phyloP scores from a whole-genome alignment of 306 rosid species.

The Dryas octopetala region DNA sequence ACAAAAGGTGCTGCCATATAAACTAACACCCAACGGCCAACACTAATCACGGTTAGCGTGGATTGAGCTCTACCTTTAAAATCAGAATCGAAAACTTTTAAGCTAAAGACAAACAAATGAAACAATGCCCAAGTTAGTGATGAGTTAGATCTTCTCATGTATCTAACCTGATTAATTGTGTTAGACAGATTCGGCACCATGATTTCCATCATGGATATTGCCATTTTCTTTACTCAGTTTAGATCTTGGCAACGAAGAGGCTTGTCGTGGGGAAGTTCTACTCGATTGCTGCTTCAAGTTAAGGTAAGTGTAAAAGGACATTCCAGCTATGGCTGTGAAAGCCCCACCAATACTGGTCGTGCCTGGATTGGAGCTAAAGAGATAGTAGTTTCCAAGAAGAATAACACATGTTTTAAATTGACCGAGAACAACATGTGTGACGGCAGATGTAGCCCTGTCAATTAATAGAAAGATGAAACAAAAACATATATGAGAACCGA shows the following conservation, averaged over 20 bases:
- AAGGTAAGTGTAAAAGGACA: constrained; percentile 83
- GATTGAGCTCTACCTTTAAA: not conserved
- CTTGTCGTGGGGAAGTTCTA: constrained; percentile 58
- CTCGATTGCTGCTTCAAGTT: constrained; percentile 55
- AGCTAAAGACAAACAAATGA: constrained; percentile 10
- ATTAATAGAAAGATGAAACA: constrained; percentile 1
- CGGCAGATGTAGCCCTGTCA: constrained; percentile 89
- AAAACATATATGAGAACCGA: not conserved
- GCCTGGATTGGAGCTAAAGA: constrained; percentile 86
- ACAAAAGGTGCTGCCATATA: not conserved
- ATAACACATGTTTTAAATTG: constrained; percentile 95
- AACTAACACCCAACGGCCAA: constrained; percentile 4
- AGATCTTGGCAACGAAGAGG: constrained; percentile 61
- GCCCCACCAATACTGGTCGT: constrained; percentile 77
- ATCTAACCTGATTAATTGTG: constrained; percentile 1
- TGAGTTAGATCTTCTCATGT: constrained; percentile 23
- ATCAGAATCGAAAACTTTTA: not conserved
- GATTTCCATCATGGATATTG: constrained; percentile 48
- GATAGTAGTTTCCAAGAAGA: constrained; percentile 82
- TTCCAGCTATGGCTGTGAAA: constrained; percentile 79
- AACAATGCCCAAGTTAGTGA: constrained; percentile 20
- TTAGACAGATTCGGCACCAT: constrained; percentile 74
- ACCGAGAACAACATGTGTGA: constrained; percentile 91
- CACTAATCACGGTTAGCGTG: not conserved
- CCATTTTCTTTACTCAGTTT: constrained; percentile 83